Evolutionary conservation across 2,329 filamentous ascomycete genomes (phyloP).

Genomic region (Curvularia hawaiiensis): DNA sequence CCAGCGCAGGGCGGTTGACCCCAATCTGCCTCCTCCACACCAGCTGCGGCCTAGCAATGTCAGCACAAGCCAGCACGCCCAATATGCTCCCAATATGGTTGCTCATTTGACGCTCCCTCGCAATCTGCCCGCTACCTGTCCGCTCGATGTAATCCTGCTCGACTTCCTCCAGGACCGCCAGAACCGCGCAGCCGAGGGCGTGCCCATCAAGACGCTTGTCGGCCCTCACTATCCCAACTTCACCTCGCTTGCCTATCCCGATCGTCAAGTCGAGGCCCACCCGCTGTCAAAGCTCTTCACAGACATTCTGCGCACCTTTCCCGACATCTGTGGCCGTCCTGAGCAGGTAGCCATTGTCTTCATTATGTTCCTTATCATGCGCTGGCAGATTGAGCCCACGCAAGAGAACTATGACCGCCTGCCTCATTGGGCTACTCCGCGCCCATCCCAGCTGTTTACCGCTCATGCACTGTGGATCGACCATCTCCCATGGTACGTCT

Average conservation of each 20-base stretch:
- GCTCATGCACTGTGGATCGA: conserved; percentile 84
- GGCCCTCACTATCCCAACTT: conserved; percentile 82
- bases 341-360: conserved; percentile 84
- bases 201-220: conserved; percentile 67
- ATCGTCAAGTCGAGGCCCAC: conserved; percentile 66
- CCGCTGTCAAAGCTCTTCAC: conserved; percentile 84
- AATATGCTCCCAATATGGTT: conserved; percentile 38
- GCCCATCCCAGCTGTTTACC: conserved; percentile 66
- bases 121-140: conserved; percentile 72
- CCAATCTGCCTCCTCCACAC: conserved; percentile 54
- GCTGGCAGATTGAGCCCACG: conserved; percentile 81
- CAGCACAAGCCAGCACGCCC: conserved; percentile 29
- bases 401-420: conserved; percentile 79
- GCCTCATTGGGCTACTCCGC: conserved; percentile 73
- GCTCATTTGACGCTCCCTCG: conserved; percentile 48
- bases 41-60: conserved; percentile 28
- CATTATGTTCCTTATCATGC: conserved; percentile 83
- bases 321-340: conserved; percentile 75
- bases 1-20: conserved; percentile 44
- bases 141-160: conserved; percentile 78
- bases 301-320: conserved; percentile 83
- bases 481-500: conserved; percentile 70
- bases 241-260: conserved; percentile 75
- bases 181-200: conserved; percentile 69
- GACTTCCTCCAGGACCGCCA: conserved; percentile 76